These are phyloP conservation scores for Phlyctochytrium arcticum DNA, from an alignment of 192 early-diverging fungal species.

Conservation along the genomic window DNA sequence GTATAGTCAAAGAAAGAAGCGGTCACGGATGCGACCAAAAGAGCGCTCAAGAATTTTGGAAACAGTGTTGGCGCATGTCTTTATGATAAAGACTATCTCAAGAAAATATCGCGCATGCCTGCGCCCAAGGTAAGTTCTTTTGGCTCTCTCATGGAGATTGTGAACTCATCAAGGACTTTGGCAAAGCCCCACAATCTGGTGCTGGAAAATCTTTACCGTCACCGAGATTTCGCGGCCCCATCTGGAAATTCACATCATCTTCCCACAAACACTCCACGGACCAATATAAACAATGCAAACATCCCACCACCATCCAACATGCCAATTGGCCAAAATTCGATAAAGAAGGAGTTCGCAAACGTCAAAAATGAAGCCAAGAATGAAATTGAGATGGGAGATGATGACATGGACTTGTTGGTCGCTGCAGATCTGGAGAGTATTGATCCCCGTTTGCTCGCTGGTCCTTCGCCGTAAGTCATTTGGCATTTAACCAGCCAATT, in stretches of 20 bases:
- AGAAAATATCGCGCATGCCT: slow-evolving; percentile 21
- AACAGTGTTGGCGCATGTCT: slow-evolving; percentile 81
- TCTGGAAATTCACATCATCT: too few relatives aligned
- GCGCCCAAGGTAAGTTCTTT: neutral
- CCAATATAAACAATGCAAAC: too few relatives aligned
- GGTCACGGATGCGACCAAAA: slow-evolving; percentile 81
- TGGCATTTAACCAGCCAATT: neutral
- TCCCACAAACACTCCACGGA: too few relatives aligned
- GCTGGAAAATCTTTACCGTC: too few relatives aligned
- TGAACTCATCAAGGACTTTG: too few relatives aligned
- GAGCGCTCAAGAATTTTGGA: slow-evolving; percentile 83
- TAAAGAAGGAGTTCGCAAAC: too few relatives aligned
- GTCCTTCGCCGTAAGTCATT: too few relatives aligned
- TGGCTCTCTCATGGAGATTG: neutral
- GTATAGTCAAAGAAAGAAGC: slow-evolving; percentile 82
- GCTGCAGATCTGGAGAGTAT: neutral
- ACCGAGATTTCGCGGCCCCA: too few relatives aligned
- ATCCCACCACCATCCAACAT: too few relatives aligned
- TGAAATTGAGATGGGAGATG: neutral
- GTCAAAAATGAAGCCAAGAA: too few relatives aligned
- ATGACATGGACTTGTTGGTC: slow-evolving; percentile 5
- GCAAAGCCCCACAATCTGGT: too few relatives aligned
- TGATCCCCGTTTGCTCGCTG: neutral
- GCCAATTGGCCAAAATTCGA: too few relatives aligned
- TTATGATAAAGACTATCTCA: slow-evolving; percentile 68